Base-by-base conservation (phyloP, 371 early-diverging fungal species). In the Zychaea mexicana region DNA sequence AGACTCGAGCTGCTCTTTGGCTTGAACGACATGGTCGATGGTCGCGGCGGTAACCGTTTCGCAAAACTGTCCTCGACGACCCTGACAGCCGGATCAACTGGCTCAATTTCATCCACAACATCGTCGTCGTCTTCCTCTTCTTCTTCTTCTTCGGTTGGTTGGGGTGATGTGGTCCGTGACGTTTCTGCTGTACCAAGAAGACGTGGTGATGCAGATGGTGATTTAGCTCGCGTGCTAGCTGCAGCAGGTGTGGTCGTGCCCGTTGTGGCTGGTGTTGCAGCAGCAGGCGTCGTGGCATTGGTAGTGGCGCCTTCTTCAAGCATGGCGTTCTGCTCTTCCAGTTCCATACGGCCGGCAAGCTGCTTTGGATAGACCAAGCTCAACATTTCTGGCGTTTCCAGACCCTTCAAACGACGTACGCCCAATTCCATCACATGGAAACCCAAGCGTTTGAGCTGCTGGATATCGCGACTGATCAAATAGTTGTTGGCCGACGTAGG, bases 361-460 rank as follows among this genome's bases (percentile, higher is more conserved):
- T 80, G 74, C 7, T 83, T 81, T 2, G 91, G 87, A 56, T 87
- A 92, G 0, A 95, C 88, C 63, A 90, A 66, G 36, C 87, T 90
- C n/a, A 96, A 74, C 67, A 87, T 81, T 70, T 96, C 97, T 1
- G 95, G 92, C 1, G 91, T 92, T 72, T 96, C 96, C 26, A 96
- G 69, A 0, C 96, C 96, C 73, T 94, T 95, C 19, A 96, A 78
- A 57, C 91, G 89, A 21, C 81, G 81, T 67, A 93, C 94, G 5
- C 96, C 96, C 15, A 96, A 79, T 32, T 86, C 88, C 64, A 91
- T 84, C 3, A 90, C 73, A 46, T 85, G 77, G 42, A 92, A 85
- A 1, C 92, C 93, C 52, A 94, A 77, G 39, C 86, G 85, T 57
- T 85, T 86, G 12, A 95, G 77, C 15, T 85, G 85, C 53, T 81